A percentile compares a stretch with the other conserved stretches of the same genome.
Evolutionary conservation across 106 monocot species (phyloP).

Genomic region (Triglochin maritima): DNA sequence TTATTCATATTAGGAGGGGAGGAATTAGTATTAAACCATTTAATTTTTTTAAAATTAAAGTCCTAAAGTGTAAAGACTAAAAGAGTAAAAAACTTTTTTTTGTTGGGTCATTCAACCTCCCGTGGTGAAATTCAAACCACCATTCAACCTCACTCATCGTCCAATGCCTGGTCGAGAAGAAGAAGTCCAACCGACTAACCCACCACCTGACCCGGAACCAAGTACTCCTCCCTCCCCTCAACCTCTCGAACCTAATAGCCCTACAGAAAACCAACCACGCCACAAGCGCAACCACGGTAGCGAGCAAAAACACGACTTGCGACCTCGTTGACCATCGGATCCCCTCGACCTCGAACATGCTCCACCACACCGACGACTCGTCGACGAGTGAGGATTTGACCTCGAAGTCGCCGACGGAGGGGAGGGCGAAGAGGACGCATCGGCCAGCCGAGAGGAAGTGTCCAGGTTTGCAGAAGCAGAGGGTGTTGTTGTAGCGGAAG

Average conservation of each 20-base stretch:
- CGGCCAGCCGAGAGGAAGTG: slow-evolving; percentile 10
- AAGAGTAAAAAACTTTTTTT: too few relatives aligned
- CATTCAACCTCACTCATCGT: slow-evolving; percentile 30
- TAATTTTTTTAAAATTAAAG: too few relatives aligned
- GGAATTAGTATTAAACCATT: too few relatives aligned
- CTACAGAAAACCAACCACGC: slow-evolving; percentile 59
- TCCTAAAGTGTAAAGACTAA: too few relatives aligned
- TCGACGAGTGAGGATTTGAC: slow-evolving; percentile 21
- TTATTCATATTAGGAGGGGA: too few relatives aligned
- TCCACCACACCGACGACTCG: slow-evolving; percentile 31
- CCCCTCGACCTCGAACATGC: slow-evolving; percentile 49
- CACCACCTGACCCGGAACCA: slow-evolving; percentile 67
- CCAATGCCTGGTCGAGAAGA: slow-evolving; percentile 56
- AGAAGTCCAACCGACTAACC: slow-evolving; percentile 61
- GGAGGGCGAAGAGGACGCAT: slow-evolving; percentile 19
- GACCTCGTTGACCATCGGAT: slow-evolving; percentile 52
- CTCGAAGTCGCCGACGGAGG: slow-evolving; percentile 16
- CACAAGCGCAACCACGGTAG: slow-evolving; percentile 33
- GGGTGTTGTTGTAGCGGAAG: slow-evolving; percentile 45
- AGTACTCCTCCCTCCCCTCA: slow-evolving; percentile 23
- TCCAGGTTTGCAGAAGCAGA: slow-evolving; percentile 59
- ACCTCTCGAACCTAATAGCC: slow-evolving; percentile 29
- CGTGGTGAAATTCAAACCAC: too few relatives aligned
- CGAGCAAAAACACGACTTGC: slow-evolving; percentile 56
- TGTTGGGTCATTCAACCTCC: too few relatives aligned